Conservation (phyloP, 228 moss, liverwort and hornwort genomes). For the Sphagnum fallax region DNA sequence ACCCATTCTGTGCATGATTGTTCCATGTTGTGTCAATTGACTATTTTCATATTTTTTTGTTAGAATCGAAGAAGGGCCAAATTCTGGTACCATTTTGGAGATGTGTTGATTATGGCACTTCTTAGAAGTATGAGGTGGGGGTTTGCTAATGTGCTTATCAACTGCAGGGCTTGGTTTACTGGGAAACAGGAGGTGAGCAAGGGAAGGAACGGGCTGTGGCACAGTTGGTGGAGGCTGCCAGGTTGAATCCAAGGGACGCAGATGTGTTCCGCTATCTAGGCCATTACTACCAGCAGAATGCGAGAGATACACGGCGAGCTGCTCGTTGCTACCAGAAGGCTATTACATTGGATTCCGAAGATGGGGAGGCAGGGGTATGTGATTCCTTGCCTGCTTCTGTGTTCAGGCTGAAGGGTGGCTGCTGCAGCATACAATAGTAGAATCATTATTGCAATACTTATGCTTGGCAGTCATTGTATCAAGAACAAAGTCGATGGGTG, state of each 20-base stretch:
- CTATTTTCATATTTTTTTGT: neutral
- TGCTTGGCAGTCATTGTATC: too few species aligned
- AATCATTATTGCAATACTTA: too few species aligned
- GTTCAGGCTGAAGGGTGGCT: too few species aligned
- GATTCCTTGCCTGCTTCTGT: neutral
- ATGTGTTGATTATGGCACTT: neutral
- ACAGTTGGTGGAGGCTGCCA: slow-evolving; percentile 87
- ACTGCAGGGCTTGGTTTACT: slow-evolving; percentile 87
- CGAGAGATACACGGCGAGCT: slow-evolving; percentile 70
- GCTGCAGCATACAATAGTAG: too few species aligned
- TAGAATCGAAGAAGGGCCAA: neutral
- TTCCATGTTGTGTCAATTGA: neutral
- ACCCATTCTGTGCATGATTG: neutral
- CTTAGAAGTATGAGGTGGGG: neutral
- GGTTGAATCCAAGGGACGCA: slow-evolving; percentile 76
- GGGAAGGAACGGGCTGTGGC: slow-evolving; percentile 69
- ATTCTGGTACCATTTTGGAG: neutral
- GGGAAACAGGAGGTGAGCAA: slow-evolving; percentile 58
- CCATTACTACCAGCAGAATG: slow-evolving; percentile 67
- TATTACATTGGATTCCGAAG: slow-evolving; percentile 74
- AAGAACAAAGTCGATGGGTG: too few species aligned
- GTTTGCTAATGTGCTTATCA: slow-evolving; percentile 37
- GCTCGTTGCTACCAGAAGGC: slow-evolving; percentile 90
- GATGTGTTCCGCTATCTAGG: slow-evolving; percentile 89
- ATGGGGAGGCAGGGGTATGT: slow-evolving; percentile 90